A percentile compares a stretch with the other conserved stretches of the same genome.
These are phyloP conservation scores for Monosporascus sp. DNA, from an alignment of 2,329 filamentous ascomycete genomes.

Conservation along the genomic window DNA sequence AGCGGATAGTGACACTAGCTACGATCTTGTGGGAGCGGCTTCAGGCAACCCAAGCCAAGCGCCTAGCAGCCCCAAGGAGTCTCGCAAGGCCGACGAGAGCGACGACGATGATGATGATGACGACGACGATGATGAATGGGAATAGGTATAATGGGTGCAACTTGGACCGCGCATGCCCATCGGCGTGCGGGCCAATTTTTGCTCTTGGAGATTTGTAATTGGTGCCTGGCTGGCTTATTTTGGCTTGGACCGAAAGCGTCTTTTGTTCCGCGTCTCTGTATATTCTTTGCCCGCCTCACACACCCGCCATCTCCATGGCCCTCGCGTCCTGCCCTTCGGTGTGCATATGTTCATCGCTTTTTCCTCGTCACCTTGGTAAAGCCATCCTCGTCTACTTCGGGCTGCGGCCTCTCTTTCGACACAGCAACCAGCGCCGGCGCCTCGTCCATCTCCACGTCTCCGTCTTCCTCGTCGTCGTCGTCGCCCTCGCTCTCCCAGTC, in stretches of 20 bases:
- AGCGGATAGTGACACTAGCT: conserved; percentile 90
- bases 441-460: conserved; percentile 64
- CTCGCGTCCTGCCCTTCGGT: conserved; percentile 3
- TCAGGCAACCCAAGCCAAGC: conserved; percentile 75
- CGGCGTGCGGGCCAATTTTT: conserved; percentile 4
- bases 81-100: conserved; percentile 53
- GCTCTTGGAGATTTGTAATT: conserved; percentile 5
- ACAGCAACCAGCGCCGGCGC: conserved; percentile 56
- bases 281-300: conserved; percentile 11
- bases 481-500: conserved; percentile 56
- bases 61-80: conserved; percentile 59
- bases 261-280: conserved; percentile 16
- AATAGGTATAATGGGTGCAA: conserved; percentile 13
- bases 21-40: conserved; percentile 80
- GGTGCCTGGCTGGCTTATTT: conserved; percentile 13
- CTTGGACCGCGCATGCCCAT: conserved; percentile 3
- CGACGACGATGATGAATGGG: conserved; percentile 17
- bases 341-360: conserved; percentile 42
- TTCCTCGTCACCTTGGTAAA: conserved; percentile 71
- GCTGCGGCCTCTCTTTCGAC: conserved; percentile 59
- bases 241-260: conserved; percentile 13
- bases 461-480: conserved; percentile 46
- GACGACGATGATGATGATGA: conserved; percentile 43
- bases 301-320: not conserved
- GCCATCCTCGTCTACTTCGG: conserved; percentile 75